These are phyloP conservation scores for Amanita brunnescens DNA, from an alignment of 768 basidiomycete species.

Conservation along the genomic window DNA sequence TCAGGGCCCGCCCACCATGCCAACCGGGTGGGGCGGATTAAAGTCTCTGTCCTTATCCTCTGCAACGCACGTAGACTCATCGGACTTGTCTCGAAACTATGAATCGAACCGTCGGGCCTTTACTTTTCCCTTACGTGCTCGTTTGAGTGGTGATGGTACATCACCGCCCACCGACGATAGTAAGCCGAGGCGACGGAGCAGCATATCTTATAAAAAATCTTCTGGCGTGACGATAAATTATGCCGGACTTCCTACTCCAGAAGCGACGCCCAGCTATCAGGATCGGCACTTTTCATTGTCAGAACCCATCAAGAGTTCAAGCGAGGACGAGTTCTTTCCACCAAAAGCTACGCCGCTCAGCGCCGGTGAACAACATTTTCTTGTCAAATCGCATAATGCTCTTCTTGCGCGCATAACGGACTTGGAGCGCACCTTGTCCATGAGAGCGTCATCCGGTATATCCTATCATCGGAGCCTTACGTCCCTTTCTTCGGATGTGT, in stretches of 20 bases:
- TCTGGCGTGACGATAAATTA: slow-evolving; percentile 24
- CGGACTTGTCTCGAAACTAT: slow-evolving; percentile 12
- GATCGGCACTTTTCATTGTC: slow-evolving; percentile 33
- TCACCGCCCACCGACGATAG: slow-evolving; percentile 23
- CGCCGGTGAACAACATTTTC: slow-evolving; percentile 74
- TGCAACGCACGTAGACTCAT: slow-evolving; percentile 20
- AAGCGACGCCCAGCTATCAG: slow-evolving; percentile 52
- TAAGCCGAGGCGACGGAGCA: slow-evolving; percentile 46
- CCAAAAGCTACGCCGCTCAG: slow-evolving; percentile 45
- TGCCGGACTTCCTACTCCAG: slow-evolving; percentile 60
- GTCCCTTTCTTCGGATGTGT: slow-evolving; percentile 42
- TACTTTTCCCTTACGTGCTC: slow-evolving; percentile 23
- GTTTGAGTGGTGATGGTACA: slow-evolving; percentile 18
- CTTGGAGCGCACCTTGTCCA: slow-evolving; percentile 60
- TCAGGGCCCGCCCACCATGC: slow-evolving; percentile 42
- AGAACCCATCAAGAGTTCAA: slow-evolving; percentile 21
- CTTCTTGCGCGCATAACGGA: slow-evolving; percentile 77
- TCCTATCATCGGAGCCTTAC: slow-evolving; percentile 29
- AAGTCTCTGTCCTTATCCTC: slow-evolving; percentile 43
- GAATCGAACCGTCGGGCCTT: slow-evolving; percentile 25
- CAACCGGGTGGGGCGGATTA: slow-evolving; percentile 39
- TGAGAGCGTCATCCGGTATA: slow-evolving; percentile 27
- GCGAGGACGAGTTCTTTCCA: slow-evolving; percentile 38
- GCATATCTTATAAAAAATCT: slow-evolving; percentile 64
- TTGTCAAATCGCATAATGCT: slow-evolving; percentile 76